Evolutionary conservation across 1,284 basidiomycete genomes (phyloP).

Genomic region (Thelephora terrestris): DNA sequence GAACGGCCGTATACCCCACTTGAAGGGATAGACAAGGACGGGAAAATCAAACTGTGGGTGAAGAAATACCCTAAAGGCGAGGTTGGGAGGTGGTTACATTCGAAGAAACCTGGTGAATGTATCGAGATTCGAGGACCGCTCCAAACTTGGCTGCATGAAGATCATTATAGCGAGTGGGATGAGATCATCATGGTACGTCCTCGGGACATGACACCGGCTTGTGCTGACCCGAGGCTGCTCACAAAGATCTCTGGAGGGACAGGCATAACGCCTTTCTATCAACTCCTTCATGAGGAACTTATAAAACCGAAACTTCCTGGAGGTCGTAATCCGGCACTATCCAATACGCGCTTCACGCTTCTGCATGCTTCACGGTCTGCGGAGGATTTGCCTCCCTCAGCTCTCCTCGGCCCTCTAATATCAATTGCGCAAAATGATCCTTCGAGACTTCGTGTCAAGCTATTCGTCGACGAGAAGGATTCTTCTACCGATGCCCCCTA

Average conservation of each 20-base stretch:
- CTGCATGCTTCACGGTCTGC: conserved; percentile 57
- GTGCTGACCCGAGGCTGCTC: background rate
- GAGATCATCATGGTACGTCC: conserved; percentile 65
- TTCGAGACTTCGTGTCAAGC: conserved; percentile 39
- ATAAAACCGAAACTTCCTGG: conserved; percentile 28
- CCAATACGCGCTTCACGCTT: conserved; percentile 50
- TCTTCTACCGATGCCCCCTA: conserved; percentile 17
- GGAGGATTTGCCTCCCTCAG: conserved; percentile 54
- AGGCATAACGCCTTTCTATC: conserved; percentile 73
- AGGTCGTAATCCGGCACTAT: conserved; percentile 4
- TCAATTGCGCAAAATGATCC: conserved; percentile 38
- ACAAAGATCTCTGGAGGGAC: conserved; percentile 74
- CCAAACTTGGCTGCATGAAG: conserved; percentile 59
- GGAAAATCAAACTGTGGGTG: conserved; percentile 64
- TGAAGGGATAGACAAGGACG: conserved; percentile 52
- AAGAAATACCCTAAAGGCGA: conserved; percentile 74
- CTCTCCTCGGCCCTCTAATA: conserved; percentile 41
- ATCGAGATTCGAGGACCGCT: conserved; percentile 74
- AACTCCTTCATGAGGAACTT: conserved; percentile 37
- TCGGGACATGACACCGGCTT: background rate
- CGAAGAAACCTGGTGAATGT: conserved; percentile 52
- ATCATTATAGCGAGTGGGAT: conserved; percentile 44
- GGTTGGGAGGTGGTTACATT: conserved; percentile 73
- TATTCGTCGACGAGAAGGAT: conserved; percentile 51
- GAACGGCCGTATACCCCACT: conserved; percentile 79